Evolutionary conservation across 306 rosid species (phyloP), one percentile per base, ranked within the genome.

Genomic region (Phaseolus lunatus): DNA sequence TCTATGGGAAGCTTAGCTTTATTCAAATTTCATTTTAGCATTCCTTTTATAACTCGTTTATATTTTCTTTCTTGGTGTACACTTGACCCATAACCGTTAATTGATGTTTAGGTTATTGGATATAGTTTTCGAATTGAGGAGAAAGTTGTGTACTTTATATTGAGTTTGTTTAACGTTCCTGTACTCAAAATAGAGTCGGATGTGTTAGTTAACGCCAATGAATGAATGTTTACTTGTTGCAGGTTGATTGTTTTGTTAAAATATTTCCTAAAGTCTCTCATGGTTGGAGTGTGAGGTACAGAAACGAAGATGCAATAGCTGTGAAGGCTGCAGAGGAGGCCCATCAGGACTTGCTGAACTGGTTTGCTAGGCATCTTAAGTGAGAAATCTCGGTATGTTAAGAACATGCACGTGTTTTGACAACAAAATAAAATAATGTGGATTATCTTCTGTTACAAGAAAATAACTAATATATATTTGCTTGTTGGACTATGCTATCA

Each of bases 271-370:
- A 79, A 67, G 87, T 87, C 5, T 61, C 70, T 2, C 94, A 89
- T 1, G 94, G 91, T 4, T 87, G 91, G 89, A 83, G 76, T 22
- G 67, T 80, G 56, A 89, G 86, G 82, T 87, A 84, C 77, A 37
- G 6, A 5, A 45, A 16, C 10, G 86, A 78, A 63, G 87, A 85
- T 65, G 83, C 80, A 66, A 75, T 77, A 13, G 86, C 86, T 10
- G 81, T 83, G 52, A 72, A 86, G 58, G 77, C 49, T 15, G 94
- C 94, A 3, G 87, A 87, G n/a, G 87, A 87, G 65, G 85, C 91
- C 31, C 85, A 84, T 81, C 83, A 71, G 72, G 80, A 82, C 84
- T 18, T 84, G 78, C 13, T 85, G 64, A 66, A 70, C 29, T 89
- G 93, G 91, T 65, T 87, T 68, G 56, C 29, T 10, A 87, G 78